phyloP scores from a whole-genome alignment of 768 basidiomycete species.

The Stropharia rugosoannulata region DNA sequence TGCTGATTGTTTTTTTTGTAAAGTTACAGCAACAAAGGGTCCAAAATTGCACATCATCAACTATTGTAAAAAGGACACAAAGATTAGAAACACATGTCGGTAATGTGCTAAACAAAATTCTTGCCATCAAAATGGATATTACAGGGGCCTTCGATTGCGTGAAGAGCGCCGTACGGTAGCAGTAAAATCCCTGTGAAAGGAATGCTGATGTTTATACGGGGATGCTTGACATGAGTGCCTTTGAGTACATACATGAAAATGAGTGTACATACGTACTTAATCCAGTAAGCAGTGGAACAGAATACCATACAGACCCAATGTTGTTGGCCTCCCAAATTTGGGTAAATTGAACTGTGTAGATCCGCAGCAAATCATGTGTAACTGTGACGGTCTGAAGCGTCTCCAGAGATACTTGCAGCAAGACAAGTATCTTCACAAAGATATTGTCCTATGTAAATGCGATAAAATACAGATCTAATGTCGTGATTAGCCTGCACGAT shows the following conservation, averaged over 20 bases:
- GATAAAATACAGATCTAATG: not conserved
- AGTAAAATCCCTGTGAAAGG: not conserved
- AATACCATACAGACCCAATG: not conserved
- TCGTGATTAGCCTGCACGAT: not conserved
- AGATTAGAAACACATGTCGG: too few species aligned
- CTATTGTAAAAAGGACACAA: not conserved
- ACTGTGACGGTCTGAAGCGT: not conserved
- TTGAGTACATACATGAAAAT: not conserved
- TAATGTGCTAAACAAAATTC: not conserved
- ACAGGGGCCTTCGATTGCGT: not conserved
- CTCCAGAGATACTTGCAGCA: not conserved
- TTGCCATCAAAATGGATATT: not conserved
- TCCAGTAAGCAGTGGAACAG: not conserved
- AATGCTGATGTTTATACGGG: not conserved
- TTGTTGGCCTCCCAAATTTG: not conserved
- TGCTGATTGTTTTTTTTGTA: not conserved
- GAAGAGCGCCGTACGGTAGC: not conserved
- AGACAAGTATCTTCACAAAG: not conserved
- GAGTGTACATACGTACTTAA: not conserved
- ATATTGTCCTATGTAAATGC: not conserved
- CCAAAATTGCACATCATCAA: not conserved
- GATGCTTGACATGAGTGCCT: not conserved
- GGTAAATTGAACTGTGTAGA: not conserved
- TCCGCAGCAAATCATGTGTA: not conserved
- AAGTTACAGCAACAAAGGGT: not conserved